Base-by-base conservation (phyloP, 2,329 filamentous ascomycete genomes). In the Metarhizium rileyi region DNA sequence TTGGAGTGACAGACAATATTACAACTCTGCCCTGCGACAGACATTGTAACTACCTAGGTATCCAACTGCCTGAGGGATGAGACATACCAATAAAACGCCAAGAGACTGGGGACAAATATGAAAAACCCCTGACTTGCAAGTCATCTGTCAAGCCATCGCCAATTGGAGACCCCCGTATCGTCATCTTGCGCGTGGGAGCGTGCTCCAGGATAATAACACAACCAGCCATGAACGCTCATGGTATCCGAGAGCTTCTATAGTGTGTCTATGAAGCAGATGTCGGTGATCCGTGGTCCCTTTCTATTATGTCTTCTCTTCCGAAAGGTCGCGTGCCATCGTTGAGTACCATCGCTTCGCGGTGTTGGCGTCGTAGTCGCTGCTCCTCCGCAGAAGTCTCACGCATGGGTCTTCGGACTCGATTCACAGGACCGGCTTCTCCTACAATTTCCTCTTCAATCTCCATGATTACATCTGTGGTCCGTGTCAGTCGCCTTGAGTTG, bases 301-400 rank as follows among this genome's bases (percentile, higher is more conserved):
- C 84, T 48, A 90, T 87, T 33, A 95, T 94, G 62, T 95, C 87
- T 42, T 81, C 80, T 54, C 81, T 78, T 4, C 78, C 81, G 42
- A 95, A 65, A 1, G 87, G 85, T 28, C 84, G 76, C 22, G 80
- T 87, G n/a, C 87, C 87, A 60, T 95, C 89, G 59, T 90, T 91
- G 50, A 95, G 72, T 20, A 96, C 90, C 79, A 96, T 90, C 4
- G 89, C 90, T 69, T 95, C 89, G 56, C 90, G 77, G 61, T 91
- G 78, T 46, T 87, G 77, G 55, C 90, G 77, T 52, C 89, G 74
- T 52, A 90, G 72, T 48, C 84, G 78, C 59, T 87, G 83, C 63
- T 91, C 87, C 61, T 82, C 82, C 6, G 68, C 72, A 52, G 73
- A 81, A 62, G 80, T 77, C 50, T 80, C 77, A 52, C 73, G 33